Percentiles rank a stretch among this genome's conserved stretches.
phyloP scores from a whole-genome alignment of 345 rosid species.

The Hirschfeldia incana region DNA sequence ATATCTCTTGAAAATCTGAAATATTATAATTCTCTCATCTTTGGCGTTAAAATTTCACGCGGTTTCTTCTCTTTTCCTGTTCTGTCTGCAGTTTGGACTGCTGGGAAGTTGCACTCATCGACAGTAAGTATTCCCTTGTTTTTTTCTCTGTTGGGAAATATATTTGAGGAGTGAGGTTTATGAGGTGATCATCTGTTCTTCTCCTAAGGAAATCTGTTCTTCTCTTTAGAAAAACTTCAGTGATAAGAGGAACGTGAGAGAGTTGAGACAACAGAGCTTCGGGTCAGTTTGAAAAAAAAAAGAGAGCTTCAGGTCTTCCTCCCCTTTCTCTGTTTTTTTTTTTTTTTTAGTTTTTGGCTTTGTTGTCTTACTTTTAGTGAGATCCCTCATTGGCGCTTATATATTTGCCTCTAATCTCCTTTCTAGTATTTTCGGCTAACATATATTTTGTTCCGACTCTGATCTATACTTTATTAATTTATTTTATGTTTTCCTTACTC shows the following conservation, averaged over 20 bases:
- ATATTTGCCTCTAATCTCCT: neutral
- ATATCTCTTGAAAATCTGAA: neutral
- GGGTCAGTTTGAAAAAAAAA: conserved; percentile 30
- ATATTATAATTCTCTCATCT: neutral
- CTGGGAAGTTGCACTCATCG: conserved; percentile 22
- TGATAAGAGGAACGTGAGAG: neutral
- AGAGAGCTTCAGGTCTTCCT: conserved; percentile 39
- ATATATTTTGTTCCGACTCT: neutral
- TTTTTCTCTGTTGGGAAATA: neutral
- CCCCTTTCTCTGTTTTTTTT: conserved; percentile 36
- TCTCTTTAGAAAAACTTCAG: neutral
- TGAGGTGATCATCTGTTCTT: neutral
- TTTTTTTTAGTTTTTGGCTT: neutral
- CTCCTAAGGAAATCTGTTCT: neutral
- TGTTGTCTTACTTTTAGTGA: neutral
- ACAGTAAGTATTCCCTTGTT: conserved; percentile 7
- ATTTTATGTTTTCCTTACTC: neutral
- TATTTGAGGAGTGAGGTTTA: neutral
- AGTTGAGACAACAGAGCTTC: conserved; percentile 18
- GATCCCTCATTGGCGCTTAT: neutral
- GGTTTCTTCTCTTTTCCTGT: conserved; percentile 18
- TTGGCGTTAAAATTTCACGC: conserved; percentile 6
- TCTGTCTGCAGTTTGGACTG: conserved; percentile 7
- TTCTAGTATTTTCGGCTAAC: neutral
- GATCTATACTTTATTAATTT: neutral